Conservation (phyloP, 257 asterid genomes). For the Gardenia jasminoides region DNA sequence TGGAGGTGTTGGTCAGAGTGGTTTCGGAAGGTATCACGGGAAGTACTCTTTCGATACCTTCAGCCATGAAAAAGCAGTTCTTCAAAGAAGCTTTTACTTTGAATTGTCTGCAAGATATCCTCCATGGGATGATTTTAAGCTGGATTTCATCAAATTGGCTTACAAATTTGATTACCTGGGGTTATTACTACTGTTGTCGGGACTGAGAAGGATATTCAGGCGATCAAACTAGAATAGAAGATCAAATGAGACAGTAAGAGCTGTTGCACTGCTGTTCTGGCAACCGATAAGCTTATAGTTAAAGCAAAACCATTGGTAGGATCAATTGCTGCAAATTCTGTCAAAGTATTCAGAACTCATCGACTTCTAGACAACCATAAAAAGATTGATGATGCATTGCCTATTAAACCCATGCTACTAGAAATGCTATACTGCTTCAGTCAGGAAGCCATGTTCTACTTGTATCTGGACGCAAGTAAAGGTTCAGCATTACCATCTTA, state of each 20-base stretch:
- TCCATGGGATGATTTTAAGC: slow-evolving; percentile 86
- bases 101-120: slow-evolving; percentile 87
- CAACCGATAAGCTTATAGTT: neutral
- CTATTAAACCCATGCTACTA: no score
- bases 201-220: slow-evolving; percentile 35
- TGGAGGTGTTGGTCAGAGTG: slow-evolving; percentile 91
- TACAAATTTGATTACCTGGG: slow-evolving; percentile 53
- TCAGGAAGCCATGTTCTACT: no score
- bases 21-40: slow-evolving; percentile 85
- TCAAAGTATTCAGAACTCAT: neutral
- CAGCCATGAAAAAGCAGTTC: slow-evolving; percentile 87
- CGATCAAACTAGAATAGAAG: slow-evolving; percentile 1
- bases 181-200: slow-evolving; percentile 52
- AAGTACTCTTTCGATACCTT: slow-evolving; percentile 83
- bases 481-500: neutral
- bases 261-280: neutral
- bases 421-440: no score
- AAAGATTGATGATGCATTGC: no score
- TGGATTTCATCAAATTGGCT: slow-evolving; percentile 70
- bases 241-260: neutral
- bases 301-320: neutral
- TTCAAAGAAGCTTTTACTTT: slow-evolving; percentile 53
- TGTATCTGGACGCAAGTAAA: no score
- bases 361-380: no score
- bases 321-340: neutral